Percentiles rank a stretch among this genome's conserved stretches.
These are phyloP conservation scores for Digitaria exilis DNA, from an alignment of 202 grass and related monocot species.

Conservation along the genomic window DNA sequence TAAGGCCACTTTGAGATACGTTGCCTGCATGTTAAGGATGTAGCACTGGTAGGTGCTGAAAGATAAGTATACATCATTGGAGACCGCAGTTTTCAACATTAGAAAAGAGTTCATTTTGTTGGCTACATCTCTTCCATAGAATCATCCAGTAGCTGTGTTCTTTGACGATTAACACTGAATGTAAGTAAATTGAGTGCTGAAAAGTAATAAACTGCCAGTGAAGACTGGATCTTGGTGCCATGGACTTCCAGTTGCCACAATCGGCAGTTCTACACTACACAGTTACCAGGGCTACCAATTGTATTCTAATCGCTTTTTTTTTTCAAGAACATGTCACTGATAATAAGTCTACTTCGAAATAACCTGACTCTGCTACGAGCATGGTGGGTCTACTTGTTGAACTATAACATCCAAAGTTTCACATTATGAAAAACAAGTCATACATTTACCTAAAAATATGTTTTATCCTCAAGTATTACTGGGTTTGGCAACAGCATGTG, in stretches of 20 bases:
- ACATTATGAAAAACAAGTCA: not conserved
- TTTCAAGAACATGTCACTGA: not conserved
- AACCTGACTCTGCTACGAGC: not conserved
- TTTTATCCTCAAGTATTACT: not conserved
- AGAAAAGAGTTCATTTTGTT: not conserved
- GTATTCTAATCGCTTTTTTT: not conserved
- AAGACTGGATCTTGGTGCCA: constrained; percentile 12
- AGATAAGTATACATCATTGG: not conserved
- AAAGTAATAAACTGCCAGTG: not conserved
- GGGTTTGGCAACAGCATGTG: not conserved
- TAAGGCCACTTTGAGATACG: not conserved
- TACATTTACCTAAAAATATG: not conserved
- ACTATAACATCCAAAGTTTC: not conserved
- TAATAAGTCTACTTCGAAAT: not conserved
- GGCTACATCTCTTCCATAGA: not conserved
- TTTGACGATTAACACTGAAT: not conserved
- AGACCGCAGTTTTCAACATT: not conserved
- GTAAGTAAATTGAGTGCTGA: not conserved
- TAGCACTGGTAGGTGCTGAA: not conserved
- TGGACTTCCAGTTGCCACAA: not conserved
- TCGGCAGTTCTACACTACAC: not conserved
- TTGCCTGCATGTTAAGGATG: constrained; percentile 40
- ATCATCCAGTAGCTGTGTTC: not conserved
- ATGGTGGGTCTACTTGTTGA: not conserved
- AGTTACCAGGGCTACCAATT: not conserved